These are phyloP conservation scores for Podaxis carcinomalis DNA, from an alignment of 768 basidiomycete species.

Conservation along the genomic window DNA sequence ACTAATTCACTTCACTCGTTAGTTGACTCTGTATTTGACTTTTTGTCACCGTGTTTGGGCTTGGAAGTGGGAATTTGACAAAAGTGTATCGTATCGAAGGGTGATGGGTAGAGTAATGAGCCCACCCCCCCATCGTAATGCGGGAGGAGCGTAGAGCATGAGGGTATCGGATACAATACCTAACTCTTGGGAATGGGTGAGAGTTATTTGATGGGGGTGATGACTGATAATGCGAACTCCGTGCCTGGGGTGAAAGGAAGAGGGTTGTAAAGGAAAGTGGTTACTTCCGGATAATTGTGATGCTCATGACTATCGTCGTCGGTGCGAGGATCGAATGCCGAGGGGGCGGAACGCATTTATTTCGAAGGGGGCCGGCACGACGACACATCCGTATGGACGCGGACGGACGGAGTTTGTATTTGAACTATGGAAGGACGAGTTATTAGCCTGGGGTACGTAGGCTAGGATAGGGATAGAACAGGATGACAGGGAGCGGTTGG, in stretches of 20 bases:
- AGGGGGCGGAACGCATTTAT: neutral
- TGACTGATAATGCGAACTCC: neutral
- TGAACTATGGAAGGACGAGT: neutral
- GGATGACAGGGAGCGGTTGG: neutral
- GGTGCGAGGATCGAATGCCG: neutral
- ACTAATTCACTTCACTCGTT: neutral
- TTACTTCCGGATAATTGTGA: neutral
- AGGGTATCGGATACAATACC: conserved; percentile 1
- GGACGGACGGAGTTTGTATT: neutral
- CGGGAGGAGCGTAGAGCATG: neutral
- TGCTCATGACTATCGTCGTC: neutral
- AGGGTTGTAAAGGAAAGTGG: neutral
- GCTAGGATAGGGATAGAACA: neutral
- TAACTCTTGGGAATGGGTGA: neutral
- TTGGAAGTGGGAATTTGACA: neutral
- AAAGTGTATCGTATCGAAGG: no score
- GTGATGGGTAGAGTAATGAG: neutral
- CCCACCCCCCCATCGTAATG: neutral
- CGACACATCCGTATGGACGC: neutral
- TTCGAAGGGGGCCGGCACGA: neutral
- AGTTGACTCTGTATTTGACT: neutral
- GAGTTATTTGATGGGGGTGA: neutral
- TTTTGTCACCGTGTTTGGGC: neutral
- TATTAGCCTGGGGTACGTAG: neutral
- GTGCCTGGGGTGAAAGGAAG: neutral